Evolutionary conservation across 371 early-diverging fungal genomes (phyloP), one percentile per base, ranked within the genome.

Genomic region (Blakeslea trispora): DNA sequence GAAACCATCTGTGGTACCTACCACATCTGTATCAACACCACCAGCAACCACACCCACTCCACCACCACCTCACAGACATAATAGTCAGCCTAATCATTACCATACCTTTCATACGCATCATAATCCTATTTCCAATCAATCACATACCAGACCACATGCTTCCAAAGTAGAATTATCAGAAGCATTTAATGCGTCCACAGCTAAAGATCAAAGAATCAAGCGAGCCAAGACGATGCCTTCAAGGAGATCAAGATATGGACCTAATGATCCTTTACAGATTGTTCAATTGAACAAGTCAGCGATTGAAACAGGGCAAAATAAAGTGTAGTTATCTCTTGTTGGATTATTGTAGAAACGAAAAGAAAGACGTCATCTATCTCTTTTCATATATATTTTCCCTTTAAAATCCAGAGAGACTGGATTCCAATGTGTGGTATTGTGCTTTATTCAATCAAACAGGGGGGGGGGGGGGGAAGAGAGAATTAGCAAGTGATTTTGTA

Each of bases 181-280:
- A 8, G 11, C 31, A 2, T 21, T 54, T 7, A 22, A 43, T 46
- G 44, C 54, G 23, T 24, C 34, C 6, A 18, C 21, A 2, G 23
- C 46, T 22, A 66, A 62, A 45, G 50, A 57, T 15, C 50, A 50
- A 42, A 43, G 46, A 35, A 39, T 61, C 1, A 61, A 65, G 22
- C 37, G 67, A 44, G 55, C 61, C 42, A 64, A 65, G 28, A 72
- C 68, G 11, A 61, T 68, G 54, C 68, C 68, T 19, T 50, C 68
- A 17, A 56, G 56, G 47, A 54, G 68, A 45, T 64, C 72, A 37
- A 64, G 57, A 23, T 64, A 57, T 47, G 68, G 61, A 23, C 49
- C 48, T 9, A 45, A 62, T 48, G 72, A 71, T 44, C 62, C 67
- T 21, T 45, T 71, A 35, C 68, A 71, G 50, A 53, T 67, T 22